phyloP scores from a whole-genome alignment of 2,329 filamentous ascomycete genomes.

The Neonectria hederae region DNA sequence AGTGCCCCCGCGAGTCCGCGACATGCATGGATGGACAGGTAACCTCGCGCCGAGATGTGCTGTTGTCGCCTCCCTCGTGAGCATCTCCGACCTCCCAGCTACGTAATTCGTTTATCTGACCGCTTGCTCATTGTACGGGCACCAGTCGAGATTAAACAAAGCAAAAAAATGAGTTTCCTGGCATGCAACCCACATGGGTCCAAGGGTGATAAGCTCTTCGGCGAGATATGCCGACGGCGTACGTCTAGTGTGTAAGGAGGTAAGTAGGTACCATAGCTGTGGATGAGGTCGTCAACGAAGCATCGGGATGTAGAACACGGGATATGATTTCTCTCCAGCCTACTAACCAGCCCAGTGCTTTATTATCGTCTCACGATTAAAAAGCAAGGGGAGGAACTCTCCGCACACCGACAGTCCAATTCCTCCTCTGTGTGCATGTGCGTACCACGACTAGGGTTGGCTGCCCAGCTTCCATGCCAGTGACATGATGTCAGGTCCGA shows the following conservation, averaged over 20 bases:
- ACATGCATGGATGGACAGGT: constrained; percentile 8
- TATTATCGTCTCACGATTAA: neutral
- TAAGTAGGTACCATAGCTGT: neutral
- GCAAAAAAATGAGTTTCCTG: constrained; percentile 12
- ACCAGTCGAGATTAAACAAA: constrained; percentile 13
- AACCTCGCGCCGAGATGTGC: constrained; percentile 24
- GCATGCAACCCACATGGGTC: constrained; percentile 14
- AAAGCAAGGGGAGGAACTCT: neutral
- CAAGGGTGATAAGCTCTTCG: constrained; percentile 7
- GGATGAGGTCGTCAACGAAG: neutral
- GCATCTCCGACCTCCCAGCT: constrained; percentile 21
- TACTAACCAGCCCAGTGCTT: neutral
- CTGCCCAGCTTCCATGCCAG: constrained; percentile 32
- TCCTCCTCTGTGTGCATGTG: constrained; percentile 17
- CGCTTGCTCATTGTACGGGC: constrained; percentile 26
- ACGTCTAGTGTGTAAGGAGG: constrained; percentile 4
- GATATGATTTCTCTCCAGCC: neutral
- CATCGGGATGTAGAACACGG: neutral
- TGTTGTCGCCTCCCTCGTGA: constrained; percentile 23
- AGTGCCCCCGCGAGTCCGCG: constrained; percentile 13
- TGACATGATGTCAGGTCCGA: constrained; percentile 43
- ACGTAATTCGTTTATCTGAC: constrained; percentile 39
- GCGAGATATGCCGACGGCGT: constrained; percentile 14
- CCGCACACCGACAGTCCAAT: constrained; percentile 31
- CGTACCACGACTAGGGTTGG: constrained; percentile 23